phyloP scores from a whole-genome alignment of 1,284 basidiomycete genomes.

The Microbotryum saponariae region DNA sequence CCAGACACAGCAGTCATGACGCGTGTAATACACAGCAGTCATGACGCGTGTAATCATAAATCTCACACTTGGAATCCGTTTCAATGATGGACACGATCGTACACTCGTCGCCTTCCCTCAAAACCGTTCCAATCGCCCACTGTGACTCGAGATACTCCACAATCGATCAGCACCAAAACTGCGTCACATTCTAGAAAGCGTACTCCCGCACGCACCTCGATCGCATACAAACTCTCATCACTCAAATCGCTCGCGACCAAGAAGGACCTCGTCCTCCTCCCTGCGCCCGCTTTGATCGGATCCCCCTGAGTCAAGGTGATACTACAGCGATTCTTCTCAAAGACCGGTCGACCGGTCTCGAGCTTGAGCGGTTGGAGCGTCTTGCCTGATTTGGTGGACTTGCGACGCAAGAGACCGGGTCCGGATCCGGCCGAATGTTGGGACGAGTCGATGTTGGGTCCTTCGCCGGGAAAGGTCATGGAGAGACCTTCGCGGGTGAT shows the following conservation, averaged over 20 bases:
- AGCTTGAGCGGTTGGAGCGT: constrained; percentile 9
- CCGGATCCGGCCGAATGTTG: constrained; percentile 6
- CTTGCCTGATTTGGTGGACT: constrained; percentile 10
- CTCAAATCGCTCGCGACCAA: constrained; percentile 88
- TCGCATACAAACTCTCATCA: constrained; percentile 81
- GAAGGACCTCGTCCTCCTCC: constrained; percentile 62
- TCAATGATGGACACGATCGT: constrained; percentile 84
- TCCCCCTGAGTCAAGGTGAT: constrained; percentile 77
- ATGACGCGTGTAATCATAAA: no score
- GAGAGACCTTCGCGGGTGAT: constrained; percentile 20
- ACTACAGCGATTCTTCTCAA: constrained; percentile 86
- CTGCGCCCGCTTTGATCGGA: constrained; percentile 43
- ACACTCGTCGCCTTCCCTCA: constrained; percentile 81
- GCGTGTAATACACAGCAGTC: no score
- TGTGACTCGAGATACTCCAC: not conserved
- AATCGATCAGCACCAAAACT: constrained; percentile 10
- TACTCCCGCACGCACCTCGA: constrained; percentile 48
- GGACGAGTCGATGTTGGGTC: constrained; percentile 51
- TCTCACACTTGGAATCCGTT: constrained; percentile 69
- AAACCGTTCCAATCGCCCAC: constrained; percentile 80
- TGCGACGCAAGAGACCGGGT: constrained; percentile 16
- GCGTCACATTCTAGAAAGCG: constrained; percentile 18
- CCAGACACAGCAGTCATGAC: no score
- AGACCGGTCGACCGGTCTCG: constrained; percentile 55
- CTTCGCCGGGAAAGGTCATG: constrained; percentile 68